Evolutionary conservation across 176 grass and related monocot genomes (phyloP).

Genomic region (Carex pumila): DNA sequence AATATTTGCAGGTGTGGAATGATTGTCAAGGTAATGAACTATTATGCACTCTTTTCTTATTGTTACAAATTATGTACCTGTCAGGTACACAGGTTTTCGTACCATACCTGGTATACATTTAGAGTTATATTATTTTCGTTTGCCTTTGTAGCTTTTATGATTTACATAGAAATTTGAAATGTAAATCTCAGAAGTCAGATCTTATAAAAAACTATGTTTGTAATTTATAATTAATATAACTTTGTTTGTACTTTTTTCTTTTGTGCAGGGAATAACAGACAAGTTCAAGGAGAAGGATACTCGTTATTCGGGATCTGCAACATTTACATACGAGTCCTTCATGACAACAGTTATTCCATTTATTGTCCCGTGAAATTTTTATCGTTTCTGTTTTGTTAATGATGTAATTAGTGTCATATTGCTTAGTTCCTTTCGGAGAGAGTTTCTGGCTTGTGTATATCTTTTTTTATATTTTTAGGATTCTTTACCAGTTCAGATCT

Average conservation of each 20-base stretch:
- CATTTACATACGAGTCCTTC: constrained; percentile 68
- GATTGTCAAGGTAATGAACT: constrained; percentile 63
- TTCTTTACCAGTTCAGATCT: neutral
- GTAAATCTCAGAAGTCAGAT: neutral
- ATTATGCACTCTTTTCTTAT: neutral
- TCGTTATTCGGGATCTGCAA: constrained; percentile 57
- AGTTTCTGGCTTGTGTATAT: neutral
- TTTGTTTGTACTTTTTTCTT: neutral
- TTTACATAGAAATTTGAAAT: neutral
- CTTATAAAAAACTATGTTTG: neutral
- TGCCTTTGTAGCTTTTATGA: neutral
- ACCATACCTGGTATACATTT: neutral
- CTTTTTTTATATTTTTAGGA: neutral
- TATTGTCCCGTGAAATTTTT: constrained; percentile 46
- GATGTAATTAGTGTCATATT: neutral
- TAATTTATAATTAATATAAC: neutral
- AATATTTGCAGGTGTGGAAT: constrained; percentile 54
- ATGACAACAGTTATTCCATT: constrained; percentile 68
- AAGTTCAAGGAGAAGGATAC: constrained; percentile 89
- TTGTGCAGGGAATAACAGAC: constrained; percentile 61
- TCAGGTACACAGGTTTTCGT: neutral
- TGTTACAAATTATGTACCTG: neutral
- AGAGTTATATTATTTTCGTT: neutral
- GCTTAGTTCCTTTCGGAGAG: neutral
- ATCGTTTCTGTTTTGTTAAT: neutral